Evolutionary conservation across 169 alveolate genomes (phyloP).

Genomic region (Eimeria praecox): DNA sequence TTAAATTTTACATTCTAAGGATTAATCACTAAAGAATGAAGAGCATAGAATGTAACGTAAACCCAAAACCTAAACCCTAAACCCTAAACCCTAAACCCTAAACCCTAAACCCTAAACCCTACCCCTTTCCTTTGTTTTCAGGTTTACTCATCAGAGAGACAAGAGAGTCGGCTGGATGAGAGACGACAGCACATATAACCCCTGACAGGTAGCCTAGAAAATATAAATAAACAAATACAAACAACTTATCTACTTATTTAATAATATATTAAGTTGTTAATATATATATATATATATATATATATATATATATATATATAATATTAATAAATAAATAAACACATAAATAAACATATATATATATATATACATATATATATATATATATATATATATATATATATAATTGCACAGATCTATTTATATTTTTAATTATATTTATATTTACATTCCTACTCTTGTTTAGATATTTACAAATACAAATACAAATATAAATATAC

Average conservation of each 20-base stretch:
- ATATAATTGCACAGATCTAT: too few species aligned
- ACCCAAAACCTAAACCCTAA: constrained; percentile 16
- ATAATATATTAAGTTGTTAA: too few species aligned
- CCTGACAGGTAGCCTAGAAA: constrained; percentile 96
- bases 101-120: constrained; percentile 20
- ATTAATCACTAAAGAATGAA: background rate
- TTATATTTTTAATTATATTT: too few species aligned
- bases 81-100: constrained; percentile 21
- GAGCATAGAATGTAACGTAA: too few species aligned
- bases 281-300: background rate
- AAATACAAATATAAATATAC: background rate
- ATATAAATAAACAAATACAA: background rate
- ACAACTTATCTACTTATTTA: background rate
- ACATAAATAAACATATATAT: background rate
- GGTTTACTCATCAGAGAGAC: constrained; percentile 96
- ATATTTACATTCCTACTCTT: too few species aligned
- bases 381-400: background rate
- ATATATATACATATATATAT: background rate
- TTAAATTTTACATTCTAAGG: background rate
- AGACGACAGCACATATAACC: constrained; percentile 97
- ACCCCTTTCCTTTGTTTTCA: constrained; percentile 90
- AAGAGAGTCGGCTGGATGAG: constrained; percentile 98
- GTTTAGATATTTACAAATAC: background rate
- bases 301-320: background rate
- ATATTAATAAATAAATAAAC: background rate